Percentiles rank a stretch among this genome's conserved stretches.
Evolutionary conservation across 148 eudicot genomes (phyloP).

Genomic region (Chenopodium formosanum): DNA sequence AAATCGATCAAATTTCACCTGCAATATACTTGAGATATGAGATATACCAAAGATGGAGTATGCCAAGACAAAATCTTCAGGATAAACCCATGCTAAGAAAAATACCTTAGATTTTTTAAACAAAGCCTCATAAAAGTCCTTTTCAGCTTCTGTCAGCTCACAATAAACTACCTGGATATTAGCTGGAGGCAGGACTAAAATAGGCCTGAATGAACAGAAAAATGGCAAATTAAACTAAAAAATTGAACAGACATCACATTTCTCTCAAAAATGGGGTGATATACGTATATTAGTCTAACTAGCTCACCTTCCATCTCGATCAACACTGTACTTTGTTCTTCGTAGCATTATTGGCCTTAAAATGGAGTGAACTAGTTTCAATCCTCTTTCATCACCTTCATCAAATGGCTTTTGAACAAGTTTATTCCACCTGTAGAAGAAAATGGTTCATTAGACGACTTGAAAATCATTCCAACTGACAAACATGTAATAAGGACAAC

Average conservation of each 20-base stretch:
- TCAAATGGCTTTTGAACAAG: conserved; percentile 93
- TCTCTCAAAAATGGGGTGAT: too few relatives aligned
- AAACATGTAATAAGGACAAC: background rate
- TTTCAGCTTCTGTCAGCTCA: conserved; percentile 88
- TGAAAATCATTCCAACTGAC: background rate
- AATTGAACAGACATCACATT: background rate
- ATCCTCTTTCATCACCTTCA: conserved; percentile 97
- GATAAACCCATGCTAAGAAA: background rate
- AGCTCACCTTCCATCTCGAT: conserved; percentile 80
- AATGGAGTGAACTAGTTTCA: conserved; percentile 78
- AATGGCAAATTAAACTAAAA: background rate
- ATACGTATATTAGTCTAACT: background rate
- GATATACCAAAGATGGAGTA: conserved; percentile 12
- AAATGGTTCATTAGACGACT: background rate
- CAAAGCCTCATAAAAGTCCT: conserved; percentile 90
- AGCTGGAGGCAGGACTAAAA: conserved; percentile 91
- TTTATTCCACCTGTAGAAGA: conserved; percentile 80
- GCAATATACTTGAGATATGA: conserved; percentile 26
- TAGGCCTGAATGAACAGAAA: conserved; percentile 58
- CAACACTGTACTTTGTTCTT: conserved; percentile 84
- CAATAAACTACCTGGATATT: conserved; percentile 81
- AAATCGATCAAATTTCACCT: conserved; percentile 97
- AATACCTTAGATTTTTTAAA: conserved; percentile 89
- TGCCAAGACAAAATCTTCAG: background rate
- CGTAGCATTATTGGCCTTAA: conserved; percentile 91